A percentile compares a stretch with the other conserved stretches of the same genome.
Conservation (phyloP, 2,329 filamentous ascomycete genomes). For the Apiospora hydei region DNA sequence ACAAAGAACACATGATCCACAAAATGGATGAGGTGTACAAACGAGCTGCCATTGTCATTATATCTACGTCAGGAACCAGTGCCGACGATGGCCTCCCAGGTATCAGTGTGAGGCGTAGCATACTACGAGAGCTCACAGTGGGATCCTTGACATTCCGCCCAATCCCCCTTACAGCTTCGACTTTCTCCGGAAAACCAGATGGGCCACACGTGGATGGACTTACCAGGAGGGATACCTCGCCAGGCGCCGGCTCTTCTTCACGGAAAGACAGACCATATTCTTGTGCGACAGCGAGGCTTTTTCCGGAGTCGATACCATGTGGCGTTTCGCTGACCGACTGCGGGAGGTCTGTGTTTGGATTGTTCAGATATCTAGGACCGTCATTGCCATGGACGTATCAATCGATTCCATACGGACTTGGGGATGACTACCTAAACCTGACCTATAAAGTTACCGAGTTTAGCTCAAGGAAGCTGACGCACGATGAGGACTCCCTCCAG, state of each 20-base stretch:
- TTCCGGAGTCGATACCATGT: background rate
- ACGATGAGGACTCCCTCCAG: background rate
- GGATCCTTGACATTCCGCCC: background rate
- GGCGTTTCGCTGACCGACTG: no score
- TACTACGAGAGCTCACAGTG: background rate
- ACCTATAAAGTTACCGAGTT: fast-evolving
- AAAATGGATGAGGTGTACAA: background rate
- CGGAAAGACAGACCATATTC: background rate
- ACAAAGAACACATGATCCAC: background rate
- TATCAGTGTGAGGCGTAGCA: background rate
- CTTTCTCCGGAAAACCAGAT: background rate
- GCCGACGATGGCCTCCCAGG: background rate
- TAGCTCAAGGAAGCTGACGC: background rate
- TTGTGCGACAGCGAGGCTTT: background rate
- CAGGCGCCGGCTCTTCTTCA: background rate
- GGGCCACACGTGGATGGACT: background rate
- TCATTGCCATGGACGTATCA: no score
- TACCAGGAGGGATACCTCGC: background rate
- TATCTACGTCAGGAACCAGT: background rate
- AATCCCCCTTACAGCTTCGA: background rate
- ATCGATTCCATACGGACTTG: no score
- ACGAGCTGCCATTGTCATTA: background rate
- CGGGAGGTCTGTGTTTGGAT: no score
- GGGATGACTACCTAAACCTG: background rate
- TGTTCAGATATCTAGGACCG: no score